Base-by-base conservation (phyloP, 2,329 filamentous ascomycete genomes). In the Venturia aucupariae region DNA sequence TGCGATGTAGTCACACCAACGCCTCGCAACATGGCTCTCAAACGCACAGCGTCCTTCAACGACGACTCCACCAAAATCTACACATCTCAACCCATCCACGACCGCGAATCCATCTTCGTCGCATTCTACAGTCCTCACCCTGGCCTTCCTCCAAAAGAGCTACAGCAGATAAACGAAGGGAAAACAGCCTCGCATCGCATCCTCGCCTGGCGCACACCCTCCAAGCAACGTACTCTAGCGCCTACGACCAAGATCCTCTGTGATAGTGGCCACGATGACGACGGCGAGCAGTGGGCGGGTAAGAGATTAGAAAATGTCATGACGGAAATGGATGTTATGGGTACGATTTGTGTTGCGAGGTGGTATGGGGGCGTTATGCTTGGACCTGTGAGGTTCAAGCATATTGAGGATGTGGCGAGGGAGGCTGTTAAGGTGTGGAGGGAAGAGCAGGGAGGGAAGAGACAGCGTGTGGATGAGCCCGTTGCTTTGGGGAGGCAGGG, bases 281-380 rank as follows among this genome's bases (percentile, higher is more conserved):
- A 84, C 67, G 82, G 81, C 17, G 82, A 84, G 69, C 78, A 77
- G 62, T 79, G 80, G 70, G 81, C 76, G 0, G 82, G 80, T 4
- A 77, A 75, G 65, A 75, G 75, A 30, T 72, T 84, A 3, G 74
- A 78, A 68, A 75, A 77, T 64, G 75, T 82, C 27, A 74, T 84
- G 15, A 73, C 75, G 30, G 75, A 78, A 13, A 73, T 76, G 67
- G 71, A 77, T 22, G 76, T 77, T 17, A 72, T 73, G 54, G 82
- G 82, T 27, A 71, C 74, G 1, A 74, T 82, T 27, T 79, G 83
- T 5, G 82, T 84, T 10, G 82, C 80, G 44, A 69, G 82, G 19
- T 84, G 81, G 81, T 84, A 81, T 67, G 81, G 82, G 2, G 82
- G 82, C 0, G 73, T 78, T 3, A 76, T 82, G 68, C 75, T 84